phyloP scores from a whole-genome alignment of 495 filamentous ascomycete genomes.

The Penicillium paxilli region DNA sequence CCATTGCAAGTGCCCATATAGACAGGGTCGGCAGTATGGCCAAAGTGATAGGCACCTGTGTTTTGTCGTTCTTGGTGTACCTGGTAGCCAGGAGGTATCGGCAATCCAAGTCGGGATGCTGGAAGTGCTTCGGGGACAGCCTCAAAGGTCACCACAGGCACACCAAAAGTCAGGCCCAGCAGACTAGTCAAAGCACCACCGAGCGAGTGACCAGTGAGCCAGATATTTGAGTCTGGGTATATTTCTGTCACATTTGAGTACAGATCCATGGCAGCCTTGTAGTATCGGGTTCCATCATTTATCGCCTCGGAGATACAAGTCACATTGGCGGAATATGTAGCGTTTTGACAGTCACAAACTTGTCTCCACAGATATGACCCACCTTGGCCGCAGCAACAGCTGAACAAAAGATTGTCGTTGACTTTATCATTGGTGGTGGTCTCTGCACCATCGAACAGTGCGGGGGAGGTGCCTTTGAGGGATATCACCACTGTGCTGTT shows the following conservation, averaged over 20 bases:
- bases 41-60: slow-evolving; percentile 89
- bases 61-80: slow-evolving; percentile 66
- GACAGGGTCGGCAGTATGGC: slow-evolving; percentile 92
- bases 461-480: slow-evolving; percentile 85
- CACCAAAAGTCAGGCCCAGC: slow-evolving; percentile 85
- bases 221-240: slow-evolving; percentile 83
- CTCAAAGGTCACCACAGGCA: slow-evolving; percentile 86
- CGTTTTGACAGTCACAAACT: slow-evolving; percentile 86
- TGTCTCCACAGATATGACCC: slow-evolving; percentile 84
- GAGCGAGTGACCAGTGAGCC: slow-evolving; percentile 87
- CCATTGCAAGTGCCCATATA: slow-evolving; percentile 94
- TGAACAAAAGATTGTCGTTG: slow-evolving; percentile 97
- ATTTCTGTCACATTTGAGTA: slow-evolving; percentile 89
- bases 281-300: slow-evolving; percentile 83
- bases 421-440: slow-evolving; percentile 96
- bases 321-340: slow-evolving; percentile 84
- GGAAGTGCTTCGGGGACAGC: slow-evolving; percentile 88
- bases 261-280: slow-evolving; percentile 79
- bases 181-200: slow-evolving; percentile 84
- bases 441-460: slow-evolving; percentile 91
- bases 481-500: slow-evolving; percentile 90
- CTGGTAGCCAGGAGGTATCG: slow-evolving; percentile 75
- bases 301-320: slow-evolving; percentile 80
- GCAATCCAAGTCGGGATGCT: slow-evolving; percentile 80
- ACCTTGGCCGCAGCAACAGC: slow-evolving; percentile 94